These are phyloP conservation scores for Orbilia brochopaga DNA, from an alignment of 2,329 filamentous ascomycete species.

Conservation along the genomic window DNA sequence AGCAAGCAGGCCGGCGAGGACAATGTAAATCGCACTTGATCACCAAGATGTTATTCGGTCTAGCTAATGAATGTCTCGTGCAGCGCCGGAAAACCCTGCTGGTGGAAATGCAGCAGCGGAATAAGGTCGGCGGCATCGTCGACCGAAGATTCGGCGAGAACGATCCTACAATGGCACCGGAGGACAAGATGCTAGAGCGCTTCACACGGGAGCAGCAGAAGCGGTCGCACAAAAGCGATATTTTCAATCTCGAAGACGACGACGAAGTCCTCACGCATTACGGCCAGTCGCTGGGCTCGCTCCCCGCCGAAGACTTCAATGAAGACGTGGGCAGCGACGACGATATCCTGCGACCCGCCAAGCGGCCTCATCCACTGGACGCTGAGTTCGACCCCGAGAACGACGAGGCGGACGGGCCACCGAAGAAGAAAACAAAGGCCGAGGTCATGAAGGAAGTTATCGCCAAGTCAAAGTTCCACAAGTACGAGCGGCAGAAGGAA, in stretches of 20 bases:
- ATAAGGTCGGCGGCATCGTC: constrained; percentile 89
- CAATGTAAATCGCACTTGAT: constrained; percentile 63
- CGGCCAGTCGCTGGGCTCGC: constrained; percentile 72
- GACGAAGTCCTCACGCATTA: constrained; percentile 80
- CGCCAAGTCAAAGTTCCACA: constrained; percentile 93
- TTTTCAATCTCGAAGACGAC: constrained; percentile 91
- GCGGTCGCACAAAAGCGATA: constrained; percentile 63
- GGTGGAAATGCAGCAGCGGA: constrained; percentile 85
- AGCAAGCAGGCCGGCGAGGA: constrained; percentile 87
- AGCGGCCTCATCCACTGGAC: constrained; percentile 62
- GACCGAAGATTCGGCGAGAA: constrained; percentile 96
- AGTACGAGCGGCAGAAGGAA: constrained; percentile 87
- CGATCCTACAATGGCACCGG: constrained; percentile 88
- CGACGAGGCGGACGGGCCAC: constrained; percentile 66
- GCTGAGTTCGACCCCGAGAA: constrained; percentile 62
- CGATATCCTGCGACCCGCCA: constrained; percentile 62
- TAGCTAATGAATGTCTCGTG: constrained; percentile 25
- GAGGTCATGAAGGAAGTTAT: constrained; percentile 99
- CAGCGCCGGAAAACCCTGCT: constrained; percentile 80
- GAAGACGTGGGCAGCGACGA: constrained; percentile 74
- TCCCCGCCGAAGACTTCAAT: constrained; percentile 74
- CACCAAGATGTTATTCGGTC: not conserved
- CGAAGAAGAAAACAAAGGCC: constrained; percentile 90
- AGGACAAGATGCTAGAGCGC: constrained; percentile 88
- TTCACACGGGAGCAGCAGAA: constrained; percentile 84